Conservation (phyloP, 768 basidiomycete genomes). For the Naganishia onofrii region DNA sequence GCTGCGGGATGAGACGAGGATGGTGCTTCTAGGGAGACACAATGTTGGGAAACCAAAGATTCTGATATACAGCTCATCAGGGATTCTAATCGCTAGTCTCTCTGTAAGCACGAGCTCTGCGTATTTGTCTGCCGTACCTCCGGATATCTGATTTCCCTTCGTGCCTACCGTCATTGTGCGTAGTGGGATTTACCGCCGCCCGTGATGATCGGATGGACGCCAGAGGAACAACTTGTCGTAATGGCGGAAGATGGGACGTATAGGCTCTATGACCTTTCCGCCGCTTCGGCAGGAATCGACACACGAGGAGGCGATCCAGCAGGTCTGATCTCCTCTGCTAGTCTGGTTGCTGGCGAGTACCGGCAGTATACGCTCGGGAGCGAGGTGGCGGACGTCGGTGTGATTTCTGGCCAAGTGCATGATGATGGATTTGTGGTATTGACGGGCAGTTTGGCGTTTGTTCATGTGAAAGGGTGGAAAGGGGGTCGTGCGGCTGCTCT, state of each 20-base stretch:
- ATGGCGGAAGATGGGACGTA: conserved; percentile 91
- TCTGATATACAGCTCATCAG: conserved; percentile 80
- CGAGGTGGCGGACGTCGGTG: conserved; percentile 73
- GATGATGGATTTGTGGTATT: conserved; percentile 83
- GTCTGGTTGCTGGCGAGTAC: conserved; percentile 66
- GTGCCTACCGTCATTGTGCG: conserved; percentile 5
- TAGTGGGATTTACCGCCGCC: conserved; percentile 76
- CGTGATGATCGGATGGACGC: conserved; percentile 57
- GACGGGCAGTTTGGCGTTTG: conserved; percentile 67
- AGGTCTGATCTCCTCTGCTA: background rate
- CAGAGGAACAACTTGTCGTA: conserved; percentile 75
- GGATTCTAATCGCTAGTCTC: conserved; percentile 58
- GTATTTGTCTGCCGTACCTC: too few species aligned
- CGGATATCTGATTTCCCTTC: too few species aligned
- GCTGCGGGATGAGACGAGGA: conserved; percentile 77
- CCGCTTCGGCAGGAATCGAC: conserved; percentile 6
- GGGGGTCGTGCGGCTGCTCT: conserved; percentile 70
- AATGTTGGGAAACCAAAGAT: conserved; percentile 74
- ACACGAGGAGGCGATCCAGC: background rate
- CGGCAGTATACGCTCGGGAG: conserved; percentile 76
- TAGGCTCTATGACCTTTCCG: conserved; percentile 63
- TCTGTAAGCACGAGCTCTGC: conserved; percentile 51
- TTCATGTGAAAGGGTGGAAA: conserved; percentile 88
- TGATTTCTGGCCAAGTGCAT: conserved; percentile 80
- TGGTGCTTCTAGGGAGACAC: conserved; percentile 64